phyloP scores from a whole-genome alignment of 192 early-diverging fungal species.

The Paraglomus brasilianum region DNA sequence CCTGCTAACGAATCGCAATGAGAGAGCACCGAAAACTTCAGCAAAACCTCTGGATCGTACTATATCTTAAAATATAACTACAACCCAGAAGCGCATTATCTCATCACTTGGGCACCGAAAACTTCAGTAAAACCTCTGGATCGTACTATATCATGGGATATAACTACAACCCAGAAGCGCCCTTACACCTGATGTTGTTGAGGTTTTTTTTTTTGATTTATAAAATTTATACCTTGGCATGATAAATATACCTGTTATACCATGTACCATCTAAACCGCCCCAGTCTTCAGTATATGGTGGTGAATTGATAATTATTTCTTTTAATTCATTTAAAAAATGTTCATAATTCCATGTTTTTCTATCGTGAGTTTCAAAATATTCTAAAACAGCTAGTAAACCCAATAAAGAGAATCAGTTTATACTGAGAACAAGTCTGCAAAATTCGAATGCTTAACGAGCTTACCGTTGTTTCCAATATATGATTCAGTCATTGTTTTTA shows the following conservation, averaged over 20 bases:
- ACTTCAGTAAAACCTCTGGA: slow-evolving; percentile 26
- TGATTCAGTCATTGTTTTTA: background rate
- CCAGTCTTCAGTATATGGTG: slow-evolving; percentile 13
- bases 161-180: slow-evolving; percentile 24
- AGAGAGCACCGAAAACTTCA: slow-evolving; percentile 23
- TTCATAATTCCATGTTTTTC: slow-evolving; percentile 8
- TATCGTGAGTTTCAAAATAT: slow-evolving; percentile 17
- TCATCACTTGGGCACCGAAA: slow-evolving; percentile 22
- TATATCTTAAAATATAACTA: background rate
- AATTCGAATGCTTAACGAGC: background rate
- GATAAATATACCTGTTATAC: background rate
- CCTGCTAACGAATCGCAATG: background rate
- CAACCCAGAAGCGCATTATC: slow-evolving; percentile 13
- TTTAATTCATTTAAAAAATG: slow-evolving; percentile 25
- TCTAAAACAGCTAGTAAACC: slow-evolving; percentile 22
- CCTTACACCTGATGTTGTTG: background rate
- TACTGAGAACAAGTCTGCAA: background rate
- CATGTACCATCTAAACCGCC: slow-evolving; percentile 11
- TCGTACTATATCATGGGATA: slow-evolving; percentile 23
- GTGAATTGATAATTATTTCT: slow-evolving; percentile 14
- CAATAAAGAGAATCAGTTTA: background rate
- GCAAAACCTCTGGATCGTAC: slow-evolving; percentile 24
- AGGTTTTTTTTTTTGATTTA: background rate
- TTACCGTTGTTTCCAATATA: slow-evolving; percentile 20
- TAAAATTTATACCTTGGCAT: background rate